Evolutionary conservation across 768 basidiomycete species (phyloP), one percentile per base, ranked within the genome.

Genomic region (Russula virescens): DNA sequence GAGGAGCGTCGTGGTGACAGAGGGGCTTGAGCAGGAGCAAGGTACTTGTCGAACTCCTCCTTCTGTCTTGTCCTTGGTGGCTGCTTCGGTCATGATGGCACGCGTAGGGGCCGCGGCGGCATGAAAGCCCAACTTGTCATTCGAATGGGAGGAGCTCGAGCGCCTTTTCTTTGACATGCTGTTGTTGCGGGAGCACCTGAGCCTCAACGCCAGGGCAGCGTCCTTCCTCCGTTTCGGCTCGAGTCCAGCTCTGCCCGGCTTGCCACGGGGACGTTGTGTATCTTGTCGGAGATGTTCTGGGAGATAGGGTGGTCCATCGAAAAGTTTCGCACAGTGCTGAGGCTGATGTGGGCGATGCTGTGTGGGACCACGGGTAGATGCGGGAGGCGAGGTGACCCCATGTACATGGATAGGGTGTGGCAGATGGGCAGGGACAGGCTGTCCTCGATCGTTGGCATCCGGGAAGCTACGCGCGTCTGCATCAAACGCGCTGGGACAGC

Each of bases 291-390:
- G 46, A 94, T 72, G 70, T 88, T 86, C 71, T 91, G 86, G 77
- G 93, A 92, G 48, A 92, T 80, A n/a, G n/a, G n/a, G 2, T 87
- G 83, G 13, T 79, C 80, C 3, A 85, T n/a, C 81, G 85, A 84
- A 72, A 94, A 94, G 68, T 84, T 89, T 40, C 91, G 78, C 0
- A 86, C 88, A 0, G 83, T 81, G 42, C 89, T 88, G 3, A 94
- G 77, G 5, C 92, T 92, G 23, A 94, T 81, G 63, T 90, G 86
- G 0, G 81, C n/a, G 34, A 88, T 73, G 52, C 74, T 74, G 21
- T 81, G 73, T 9, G n/a, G 83, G 83, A 81, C 72, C 14, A 74
- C 66, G 23, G 80, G 78, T 1, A 80, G 79, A n/a, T 79, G 81
- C 11, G 89, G 89, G 13, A 91, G 74, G 68, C 79, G 83, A 16